A percentile compares a stretch with the other conserved stretches of the same genome.
These are phyloP conservation scores for Syzygium grande DNA, from an alignment of 345 rosid genomes.

Conservation along the genomic window DNA sequence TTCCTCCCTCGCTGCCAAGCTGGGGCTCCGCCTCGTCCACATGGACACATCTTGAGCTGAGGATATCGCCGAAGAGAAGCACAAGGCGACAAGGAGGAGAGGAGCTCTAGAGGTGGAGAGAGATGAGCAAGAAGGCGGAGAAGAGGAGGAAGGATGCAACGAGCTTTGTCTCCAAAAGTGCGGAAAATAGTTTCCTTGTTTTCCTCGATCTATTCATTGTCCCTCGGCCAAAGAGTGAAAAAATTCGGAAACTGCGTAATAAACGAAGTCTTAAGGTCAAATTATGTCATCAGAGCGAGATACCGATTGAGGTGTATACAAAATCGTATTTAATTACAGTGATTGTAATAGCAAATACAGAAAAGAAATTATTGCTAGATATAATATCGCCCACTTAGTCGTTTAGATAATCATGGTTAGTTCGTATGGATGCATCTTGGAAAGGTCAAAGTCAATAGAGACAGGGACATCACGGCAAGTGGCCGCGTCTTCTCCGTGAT, in stretches of 20 bases:
- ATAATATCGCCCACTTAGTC: neutral
- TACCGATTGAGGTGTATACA: neutral
- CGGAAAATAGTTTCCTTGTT: too few relatives aligned
- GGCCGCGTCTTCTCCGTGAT: neutral
- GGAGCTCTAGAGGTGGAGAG: too few relatives aligned
- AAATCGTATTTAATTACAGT: neutral
- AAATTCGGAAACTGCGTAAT: too few relatives aligned
- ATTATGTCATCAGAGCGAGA: neutral
- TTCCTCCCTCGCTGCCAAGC: slow-evolving; percentile 90
- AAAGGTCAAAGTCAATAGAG: neutral
- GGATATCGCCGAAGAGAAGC: slow-evolving; percentile 51
- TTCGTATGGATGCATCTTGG: neutral
- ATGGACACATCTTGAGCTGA: slow-evolving; percentile 89
- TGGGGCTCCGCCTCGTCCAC: slow-evolving; percentile 86
- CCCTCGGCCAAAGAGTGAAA: too few relatives aligned
- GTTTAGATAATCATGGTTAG: neutral
- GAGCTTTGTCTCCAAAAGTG: too few relatives aligned
- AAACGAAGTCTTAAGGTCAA: too few relatives aligned
- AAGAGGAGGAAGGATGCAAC: too few relatives aligned
- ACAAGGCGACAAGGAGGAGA: too few relatives aligned
- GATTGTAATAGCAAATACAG: neutral
- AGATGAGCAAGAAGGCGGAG: too few relatives aligned
- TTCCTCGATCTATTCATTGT: too few relatives aligned
- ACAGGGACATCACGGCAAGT: neutral
- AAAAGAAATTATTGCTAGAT: neutral